Base-by-base conservation (phyloP, 2,329 filamentous ascomycete species). In the Colletotrichum sp. region DNA sequence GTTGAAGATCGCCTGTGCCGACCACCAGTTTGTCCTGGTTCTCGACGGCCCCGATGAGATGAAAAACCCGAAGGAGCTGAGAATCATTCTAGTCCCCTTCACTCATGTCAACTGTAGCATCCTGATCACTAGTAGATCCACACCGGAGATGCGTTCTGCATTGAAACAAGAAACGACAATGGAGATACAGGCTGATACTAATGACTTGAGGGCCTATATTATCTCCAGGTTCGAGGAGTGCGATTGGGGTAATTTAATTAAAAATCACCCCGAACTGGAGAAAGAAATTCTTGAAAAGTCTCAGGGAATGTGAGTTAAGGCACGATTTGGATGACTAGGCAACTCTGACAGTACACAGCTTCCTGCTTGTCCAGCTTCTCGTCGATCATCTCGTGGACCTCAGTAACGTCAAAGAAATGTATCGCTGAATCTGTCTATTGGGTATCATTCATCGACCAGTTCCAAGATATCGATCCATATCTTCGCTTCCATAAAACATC, bases 401-500 rank as follows among this genome's bases (percentile, higher is more conserved):
- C 39, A n/a, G 18, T 22, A 48, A 1, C 1, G 39, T 48, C 3
- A n/a, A 48, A n/a, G 18, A 48, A 6, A 48, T 48, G 18, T 1
- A 4, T 39, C 26, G n/a, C 24, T 13, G 24, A 36, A 1, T 26
- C 10, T 30, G 22, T 48, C n/a, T 24, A 48, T 22, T 52, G 74
- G 64, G 68, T 68, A 72, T 75, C 71, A 22, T 26, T 65, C 44
- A 62, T 67, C 16, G 77, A 16, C 77, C 75, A 3, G 60, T 28
- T 15, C 92, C 90, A 22, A 98, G 84, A 82, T 98, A 97, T 81
- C 89, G 92, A 80, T 96, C 92, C 71, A 98, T 86, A 78, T 96
- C 94, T n/a, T 94, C 90, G 78, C 91, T 93, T 24, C 91, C 90
- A 84, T 95, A 96, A 77, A 98, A 94, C 85, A 95, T 89, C 79